phyloP scores from a whole-genome alignment of 306 rosid genomes.

The Medicago arabica region DNA sequence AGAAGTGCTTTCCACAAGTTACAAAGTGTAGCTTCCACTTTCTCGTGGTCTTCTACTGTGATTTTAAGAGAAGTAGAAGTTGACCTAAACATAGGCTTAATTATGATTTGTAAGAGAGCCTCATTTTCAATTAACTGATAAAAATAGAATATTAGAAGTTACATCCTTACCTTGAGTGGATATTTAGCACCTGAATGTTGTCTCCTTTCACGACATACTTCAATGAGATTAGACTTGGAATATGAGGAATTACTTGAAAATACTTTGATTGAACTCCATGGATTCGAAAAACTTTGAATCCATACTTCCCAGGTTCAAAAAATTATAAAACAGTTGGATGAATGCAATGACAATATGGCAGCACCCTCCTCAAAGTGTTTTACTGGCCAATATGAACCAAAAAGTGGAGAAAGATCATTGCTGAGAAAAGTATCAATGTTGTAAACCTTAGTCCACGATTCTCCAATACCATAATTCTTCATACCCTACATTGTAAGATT shows the following conservation, averaged over 20 bases:
- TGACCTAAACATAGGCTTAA: no score
- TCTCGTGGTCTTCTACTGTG: no score
- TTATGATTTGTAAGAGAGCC: not conserved
- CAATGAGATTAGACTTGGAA: constrained; percentile 13
- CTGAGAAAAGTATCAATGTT: not conserved
- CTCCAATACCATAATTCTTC: constrained; percentile 26
- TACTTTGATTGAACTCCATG: not conserved
- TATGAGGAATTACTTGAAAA: not conserved
- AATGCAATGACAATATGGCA: not conserved
- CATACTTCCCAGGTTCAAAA: not conserved
- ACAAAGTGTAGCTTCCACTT: no score
- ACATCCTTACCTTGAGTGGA: constrained; percentile 11
- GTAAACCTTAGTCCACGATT: constrained; percentile 26
- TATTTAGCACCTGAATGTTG: not conserved
- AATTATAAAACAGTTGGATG: not conserved
- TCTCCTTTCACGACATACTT: constrained; percentile 22
- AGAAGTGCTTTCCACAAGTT: no score
- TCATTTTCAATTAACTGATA: not conserved
- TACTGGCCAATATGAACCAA: not conserved
- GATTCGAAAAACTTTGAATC: not conserved
- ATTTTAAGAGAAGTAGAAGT: no score
- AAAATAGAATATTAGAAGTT: not conserved
- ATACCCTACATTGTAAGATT: not conserved
- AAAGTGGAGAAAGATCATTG: fast-evolving
- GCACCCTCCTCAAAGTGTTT: not conserved